A percentile compares a stretch with the other conserved stretches of the same genome.
Conservation (phyloP, 139 green algal species). For the Coelastrella sp. region DNA sequence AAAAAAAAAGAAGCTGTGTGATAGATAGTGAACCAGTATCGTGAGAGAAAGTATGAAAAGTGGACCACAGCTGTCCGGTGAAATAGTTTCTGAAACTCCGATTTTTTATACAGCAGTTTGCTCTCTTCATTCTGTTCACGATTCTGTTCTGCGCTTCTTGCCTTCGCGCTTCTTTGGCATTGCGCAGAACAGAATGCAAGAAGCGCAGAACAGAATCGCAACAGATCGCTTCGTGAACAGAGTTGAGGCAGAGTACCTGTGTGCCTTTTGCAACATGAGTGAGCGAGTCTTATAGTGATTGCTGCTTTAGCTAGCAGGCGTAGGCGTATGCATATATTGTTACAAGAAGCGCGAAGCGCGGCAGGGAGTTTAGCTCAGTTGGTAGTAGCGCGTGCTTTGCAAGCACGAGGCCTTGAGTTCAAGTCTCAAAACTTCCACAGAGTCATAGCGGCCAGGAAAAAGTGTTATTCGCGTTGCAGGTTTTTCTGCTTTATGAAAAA, state of each 20-base stretch:
- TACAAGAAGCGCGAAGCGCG: not conserved
- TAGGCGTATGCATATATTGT: not conserved
- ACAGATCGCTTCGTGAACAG: not conserved
- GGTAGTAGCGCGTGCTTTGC: conserved; percentile 9
- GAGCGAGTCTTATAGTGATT: conserved; percentile 31
- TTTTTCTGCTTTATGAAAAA: too few species aligned
- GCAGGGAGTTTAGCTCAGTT: conserved; percentile 25
- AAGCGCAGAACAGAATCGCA: not conserved
- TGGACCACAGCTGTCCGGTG: conserved; percentile 14
- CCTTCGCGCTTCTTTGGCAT: not conserved
- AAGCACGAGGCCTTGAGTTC: conserved; percentile 50
- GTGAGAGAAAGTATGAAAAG: conserved; percentile 29
- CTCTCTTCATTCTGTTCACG: not conserved
- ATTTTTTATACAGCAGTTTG: conserved; percentile 5
- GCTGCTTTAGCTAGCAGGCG: conserved; percentile 24
- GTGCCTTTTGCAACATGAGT: conserved; percentile 42
- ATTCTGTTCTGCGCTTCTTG: too few species aligned
- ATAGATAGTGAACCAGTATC: conserved; percentile 32
- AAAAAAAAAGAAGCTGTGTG: conserved; percentile 28
- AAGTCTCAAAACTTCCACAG: conserved; percentile 39
- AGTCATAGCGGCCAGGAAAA: conserved; percentile 10
- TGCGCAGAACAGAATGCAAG: too few species aligned
- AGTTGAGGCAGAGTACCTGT: not conserved
- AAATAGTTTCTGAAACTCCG: conserved; percentile 29
- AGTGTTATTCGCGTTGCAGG: not conserved